Percentiles rank a stretch among this genome's conserved stretches.
Conservation (phyloP, 176 grass and related monocot genomes). For the Olyra latifolia region DNA sequence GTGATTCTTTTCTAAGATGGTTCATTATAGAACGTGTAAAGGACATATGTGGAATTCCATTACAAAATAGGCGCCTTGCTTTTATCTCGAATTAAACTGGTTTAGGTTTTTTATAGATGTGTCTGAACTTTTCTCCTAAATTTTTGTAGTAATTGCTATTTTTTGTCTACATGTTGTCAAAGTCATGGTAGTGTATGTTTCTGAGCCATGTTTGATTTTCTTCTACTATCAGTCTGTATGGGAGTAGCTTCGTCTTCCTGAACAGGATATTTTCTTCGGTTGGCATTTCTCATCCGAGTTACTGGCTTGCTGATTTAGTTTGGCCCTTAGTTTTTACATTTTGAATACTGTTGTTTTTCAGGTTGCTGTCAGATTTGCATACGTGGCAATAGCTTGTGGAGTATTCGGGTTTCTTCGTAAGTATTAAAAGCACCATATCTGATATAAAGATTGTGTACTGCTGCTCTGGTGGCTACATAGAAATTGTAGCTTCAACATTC, state of each 20-base stretch:
- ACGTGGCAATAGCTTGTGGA: conserved; percentile 51
- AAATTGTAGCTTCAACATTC: conserved; percentile 1
- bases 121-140: too few relatives aligned
- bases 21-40: not conserved
- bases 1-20: not conserved
- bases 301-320: not conserved
- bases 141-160: conserved; percentile 9
- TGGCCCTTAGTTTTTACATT: not conserved
- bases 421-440: conserved; percentile 13
- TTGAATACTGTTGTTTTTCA: conserved; percentile 32
- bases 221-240: not conserved
- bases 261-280: not conserved
- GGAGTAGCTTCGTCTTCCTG: not conserved
- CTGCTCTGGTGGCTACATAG: not conserved
- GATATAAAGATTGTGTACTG: not conserved
- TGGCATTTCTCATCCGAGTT: not conserved
- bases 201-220: not conserved
- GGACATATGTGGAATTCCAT: not conserved
- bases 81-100: too few relatives aligned
- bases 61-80: too few relatives aligned
- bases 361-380: conserved; percentile 65
- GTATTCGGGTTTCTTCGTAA: conserved; percentile 67
- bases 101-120: too few relatives aligned
- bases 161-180: not conserved
- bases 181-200: not conserved